Conservation (phyloP, 192 early-diverging fungal genomes). For the Globomyces pollinis-pini region DNA sequence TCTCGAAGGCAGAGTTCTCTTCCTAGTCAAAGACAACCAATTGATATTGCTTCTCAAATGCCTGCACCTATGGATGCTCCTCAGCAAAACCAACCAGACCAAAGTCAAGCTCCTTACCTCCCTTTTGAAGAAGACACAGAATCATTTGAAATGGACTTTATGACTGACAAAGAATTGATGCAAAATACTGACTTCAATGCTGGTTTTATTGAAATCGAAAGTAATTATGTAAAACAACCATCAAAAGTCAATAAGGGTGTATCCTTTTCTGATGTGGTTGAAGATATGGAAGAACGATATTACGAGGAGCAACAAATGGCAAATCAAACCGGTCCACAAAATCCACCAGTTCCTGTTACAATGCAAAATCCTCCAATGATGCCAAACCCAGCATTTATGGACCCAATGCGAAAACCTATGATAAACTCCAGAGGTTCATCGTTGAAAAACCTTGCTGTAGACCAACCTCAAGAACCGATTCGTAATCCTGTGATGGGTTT, state of each 20-base stretch:
- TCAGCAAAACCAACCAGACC: not conserved
- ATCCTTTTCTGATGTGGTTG: not conserved
- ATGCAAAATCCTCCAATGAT: not conserved
- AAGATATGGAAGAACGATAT: not conserved
- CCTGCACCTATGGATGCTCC: not conserved
- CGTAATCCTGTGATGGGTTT: no score
- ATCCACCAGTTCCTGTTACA: not conserved
- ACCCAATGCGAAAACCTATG: not conserved
- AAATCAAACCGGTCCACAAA: not conserved
- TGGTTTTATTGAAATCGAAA: slow-evolving; percentile 1
- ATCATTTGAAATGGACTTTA: not conserved
- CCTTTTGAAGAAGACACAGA: not conserved
- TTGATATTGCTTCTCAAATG: not conserved
- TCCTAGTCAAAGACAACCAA: no score
- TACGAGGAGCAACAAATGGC: no score
- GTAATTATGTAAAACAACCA: not conserved
- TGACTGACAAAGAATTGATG: not conserved
- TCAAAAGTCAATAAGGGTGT: not conserved
- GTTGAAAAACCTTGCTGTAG: not conserved
- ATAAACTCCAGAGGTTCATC: not conserved
- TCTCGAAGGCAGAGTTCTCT: no score
- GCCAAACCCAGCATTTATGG: not conserved
- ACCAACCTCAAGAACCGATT: no score
- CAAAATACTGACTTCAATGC: slow-evolving; percentile 11
- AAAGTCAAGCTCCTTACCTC: not conserved